Base-by-base conservation (phyloP, 164 flowering plant genomes). In the Paratinospora sagittata region DNA sequence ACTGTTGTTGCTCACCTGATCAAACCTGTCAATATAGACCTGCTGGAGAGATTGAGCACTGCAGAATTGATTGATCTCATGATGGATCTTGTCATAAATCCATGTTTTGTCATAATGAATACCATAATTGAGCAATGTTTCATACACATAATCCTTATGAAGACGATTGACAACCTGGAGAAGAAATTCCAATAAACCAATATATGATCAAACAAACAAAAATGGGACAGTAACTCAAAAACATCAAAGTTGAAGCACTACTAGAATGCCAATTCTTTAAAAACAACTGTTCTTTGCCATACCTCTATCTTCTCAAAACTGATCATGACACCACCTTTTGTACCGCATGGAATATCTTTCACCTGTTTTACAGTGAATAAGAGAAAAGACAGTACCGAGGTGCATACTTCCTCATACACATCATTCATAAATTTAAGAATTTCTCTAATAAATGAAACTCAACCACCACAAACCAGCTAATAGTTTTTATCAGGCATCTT, bases 81-180 rank as follows among this genome's bases (percentile, higher is more conserved):
- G 97, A 82, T 92, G 98, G 70, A 90, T 94, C 85, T 94, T 94
- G 82, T 94, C 97, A 79, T 94, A 94, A 66, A 94, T 94, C 98
- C 98, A 94, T 45, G 96, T 90, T 78, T 94, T 83, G 82, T 94
- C 98, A 81, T 94, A 94, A 0, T 89, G 82, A 71, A 94, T 92
- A 12, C 97, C 98, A 78, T 94, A 94, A 74, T 90, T 86, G 64
- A 83, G 89, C 79, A 92, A 84, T 67, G 98, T 94, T 21, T 92
- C 97, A 74, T 90, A 86, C 37, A 94, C 97, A 77, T 80, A 88
- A 3, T 89, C 89, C 79, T 94, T 92, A 16, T 74, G 82, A 57
- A 94, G 94, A 71, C 97, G 90, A 71, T 90, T 94, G 39, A 94
- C 98, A 83, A 94, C 98, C 98, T 94, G 77, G 67, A 78, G 14